Evolutionary conservation across 257 asterid species (phyloP).

Genomic region (Petunia secreta): DNA sequence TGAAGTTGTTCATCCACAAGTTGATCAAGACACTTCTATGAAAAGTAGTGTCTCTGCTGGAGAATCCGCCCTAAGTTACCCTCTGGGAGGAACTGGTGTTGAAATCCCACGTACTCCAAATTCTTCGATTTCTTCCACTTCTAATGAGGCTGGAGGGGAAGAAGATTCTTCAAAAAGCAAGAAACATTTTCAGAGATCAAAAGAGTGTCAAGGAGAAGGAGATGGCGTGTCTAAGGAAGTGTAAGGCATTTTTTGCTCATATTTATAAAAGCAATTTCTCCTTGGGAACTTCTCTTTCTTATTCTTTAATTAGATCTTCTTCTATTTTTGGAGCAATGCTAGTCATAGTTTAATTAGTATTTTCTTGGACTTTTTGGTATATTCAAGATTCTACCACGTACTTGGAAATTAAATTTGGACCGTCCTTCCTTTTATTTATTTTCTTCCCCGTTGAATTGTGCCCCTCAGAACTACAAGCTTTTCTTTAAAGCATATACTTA

Average conservation of each 20-base stretch:
- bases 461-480: too few species aligned
- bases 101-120: not conserved
- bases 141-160: constrained; percentile 26
- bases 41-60: not conserved
- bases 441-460: not conserved
- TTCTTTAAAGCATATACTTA: too few species aligned
- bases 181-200: not conserved
- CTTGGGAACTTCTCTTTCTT: not conserved
- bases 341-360: not conserved
- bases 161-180: constrained; percentile 26
- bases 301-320: not conserved
- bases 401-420: not conserved
- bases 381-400: constrained; percentile 1
- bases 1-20: not conserved
- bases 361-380: not conserved
- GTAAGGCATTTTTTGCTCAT: constrained; percentile 32
- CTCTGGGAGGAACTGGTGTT: not conserved
- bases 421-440: not conserved
- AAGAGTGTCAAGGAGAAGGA: not conserved
- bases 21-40: constrained; percentile 16
- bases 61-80: not conserved
- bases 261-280: not conserved
- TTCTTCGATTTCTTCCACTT: constrained; percentile 21
- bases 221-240: constrained; percentile 51
- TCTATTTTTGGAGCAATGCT: not conserved